A percentile compares a stretch with the other conserved stretches of the same genome.
Conservation (phyloP, 495 filamentous ascomycete genomes). For the Trypethelium eluteriae region DNA sequence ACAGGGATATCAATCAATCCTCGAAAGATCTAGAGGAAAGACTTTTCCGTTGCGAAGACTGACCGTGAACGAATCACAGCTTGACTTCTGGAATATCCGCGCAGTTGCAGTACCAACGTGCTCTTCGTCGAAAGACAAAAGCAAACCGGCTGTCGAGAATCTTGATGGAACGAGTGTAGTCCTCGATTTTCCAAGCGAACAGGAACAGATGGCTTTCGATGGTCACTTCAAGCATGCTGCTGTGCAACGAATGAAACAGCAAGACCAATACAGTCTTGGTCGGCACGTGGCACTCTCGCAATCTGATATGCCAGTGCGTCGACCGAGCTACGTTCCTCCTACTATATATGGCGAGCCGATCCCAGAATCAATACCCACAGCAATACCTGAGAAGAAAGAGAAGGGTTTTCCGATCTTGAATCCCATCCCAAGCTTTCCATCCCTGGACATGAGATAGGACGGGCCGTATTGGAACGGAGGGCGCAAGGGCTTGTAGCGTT, state of each 20-base stretch:
- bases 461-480: too few species aligned
- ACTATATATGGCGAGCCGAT: not conserved
- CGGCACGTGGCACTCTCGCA: not conserved
- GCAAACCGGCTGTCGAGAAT: slow-evolving; percentile 6
- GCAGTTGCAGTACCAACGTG: not conserved
- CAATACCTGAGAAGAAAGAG: not conserved
- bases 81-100: slow-evolving; percentile 11
- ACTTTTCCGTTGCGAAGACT: slow-evolving; percentile 12
- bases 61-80: slow-evolving; percentile 2
- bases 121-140: slow-evolving; percentile 8
- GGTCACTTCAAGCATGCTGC: not conserved
- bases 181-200: slow-evolving; percentile 10
- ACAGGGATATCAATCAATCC: not conserved
- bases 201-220: not conserved
- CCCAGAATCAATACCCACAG: not conserved
- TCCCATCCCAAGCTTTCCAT: not conserved
- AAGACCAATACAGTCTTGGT: not conserved
- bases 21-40: slow-evolving; percentile 9
- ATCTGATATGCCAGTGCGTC: not conserved
- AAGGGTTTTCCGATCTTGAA: not conserved
- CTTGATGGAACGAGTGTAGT: slow-evolving; percentile 2
- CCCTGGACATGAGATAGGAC: not conserved
- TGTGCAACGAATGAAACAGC: not conserved
- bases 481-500: too few species aligned
- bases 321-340: not conserved